Percentiles rank a stretch among this genome's conserved stretches.
Evolutionary conservation across 148 eudicot species (phyloP).

Genomic region (Spergularia marina): DNA sequence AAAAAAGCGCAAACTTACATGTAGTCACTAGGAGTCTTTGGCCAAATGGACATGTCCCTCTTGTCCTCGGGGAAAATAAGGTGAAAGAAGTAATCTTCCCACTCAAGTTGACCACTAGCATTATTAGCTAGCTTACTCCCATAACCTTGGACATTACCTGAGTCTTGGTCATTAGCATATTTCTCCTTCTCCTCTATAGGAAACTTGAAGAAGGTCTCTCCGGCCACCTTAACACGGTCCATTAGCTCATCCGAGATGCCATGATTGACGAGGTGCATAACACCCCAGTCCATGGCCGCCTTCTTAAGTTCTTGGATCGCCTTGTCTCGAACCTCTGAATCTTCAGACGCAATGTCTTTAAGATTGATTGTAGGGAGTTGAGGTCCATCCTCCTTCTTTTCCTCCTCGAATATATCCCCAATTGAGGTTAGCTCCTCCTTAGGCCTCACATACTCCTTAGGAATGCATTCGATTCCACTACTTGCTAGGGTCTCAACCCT

Average conservation of each 20-base stretch:
- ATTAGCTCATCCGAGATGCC: slow-evolving; percentile 63
- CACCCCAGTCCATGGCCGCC: slow-evolving; percentile 89
- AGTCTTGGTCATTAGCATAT: slow-evolving; percentile 76
- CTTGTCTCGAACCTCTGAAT: slow-evolving; percentile 46
- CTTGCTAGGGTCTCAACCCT: slow-evolving; percentile 72
- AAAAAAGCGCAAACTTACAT: slow-evolving; percentile 41
- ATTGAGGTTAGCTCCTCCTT: slow-evolving; percentile 70
- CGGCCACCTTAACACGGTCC: slow-evolving; percentile 62
- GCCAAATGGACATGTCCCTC: slow-evolving; percentile 78
- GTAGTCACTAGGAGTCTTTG: slow-evolving; percentile 66
- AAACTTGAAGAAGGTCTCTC: slow-evolving; percentile 58
- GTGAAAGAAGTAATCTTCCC: slow-evolving; percentile 95
- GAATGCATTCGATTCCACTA: slow-evolving; percentile 74
- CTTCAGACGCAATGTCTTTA: slow-evolving; percentile 46
- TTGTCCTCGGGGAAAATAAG: slow-evolving; percentile 66
- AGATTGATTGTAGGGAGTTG: slow-evolving; percentile 73
- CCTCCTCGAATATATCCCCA: slow-evolving; percentile 68
- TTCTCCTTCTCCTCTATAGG: slow-evolving; percentile 88
- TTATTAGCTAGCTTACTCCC: slow-evolving; percentile 91
- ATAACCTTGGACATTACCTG: slow-evolving; percentile 86
- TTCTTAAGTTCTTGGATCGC: slow-evolving; percentile 50
- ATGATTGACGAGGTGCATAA: slow-evolving; percentile 84
- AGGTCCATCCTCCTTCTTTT: slow-evolving; percentile 54
- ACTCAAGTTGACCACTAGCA: slow-evolving; percentile 76
- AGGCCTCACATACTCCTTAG: slow-evolving; percentile 77